Conservation (phyloP, 2,329 filamentous ascomycete genomes). For the Ceratocystis destructans region DNA sequence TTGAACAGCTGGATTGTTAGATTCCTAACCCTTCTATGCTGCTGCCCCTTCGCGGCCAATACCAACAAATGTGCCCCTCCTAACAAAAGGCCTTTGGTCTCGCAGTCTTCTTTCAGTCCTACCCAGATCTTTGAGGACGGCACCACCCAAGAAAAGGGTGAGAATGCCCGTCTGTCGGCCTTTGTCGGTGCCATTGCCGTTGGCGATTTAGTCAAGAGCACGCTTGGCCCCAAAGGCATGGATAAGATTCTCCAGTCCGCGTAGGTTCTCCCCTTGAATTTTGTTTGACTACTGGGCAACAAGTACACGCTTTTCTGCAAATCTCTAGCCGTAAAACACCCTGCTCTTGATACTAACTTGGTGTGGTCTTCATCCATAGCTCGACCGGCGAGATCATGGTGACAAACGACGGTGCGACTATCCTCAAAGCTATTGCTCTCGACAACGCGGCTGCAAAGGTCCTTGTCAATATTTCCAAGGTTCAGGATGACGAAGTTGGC, state of each 20-base stretch:
- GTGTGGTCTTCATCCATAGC: conserved; percentile 30
- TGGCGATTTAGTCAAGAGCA: conserved; percentile 93
- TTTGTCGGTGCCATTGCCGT: conserved; percentile 98
- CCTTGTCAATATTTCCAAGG: conserved; percentile 97
- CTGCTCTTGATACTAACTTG: not conserved
- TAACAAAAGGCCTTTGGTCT: conserved; percentile 8
- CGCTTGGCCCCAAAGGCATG: conserved; percentile 94
- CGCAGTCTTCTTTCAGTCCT: conserved; percentile 54
- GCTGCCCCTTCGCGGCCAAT: not conserved
- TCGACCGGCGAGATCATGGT: conserved; percentile 97
- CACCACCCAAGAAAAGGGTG: conserved; percentile 93
- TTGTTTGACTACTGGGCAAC: too few species aligned
- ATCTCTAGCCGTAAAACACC: not conserved
- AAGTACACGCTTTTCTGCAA: too few species aligned
- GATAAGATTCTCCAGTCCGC: conserved; percentile 96
- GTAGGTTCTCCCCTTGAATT: conserved; percentile 37
- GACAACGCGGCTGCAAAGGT: conserved; percentile 98
- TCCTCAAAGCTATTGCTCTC: conserved; percentile 93
- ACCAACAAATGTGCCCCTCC: conserved; percentile 15
- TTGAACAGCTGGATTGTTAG: not conserved
- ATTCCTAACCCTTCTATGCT: not conserved
- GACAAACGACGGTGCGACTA: conserved; percentile 96
- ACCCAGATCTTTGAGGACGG: conserved; percentile 98
- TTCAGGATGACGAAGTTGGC: conserved; percentile 96
- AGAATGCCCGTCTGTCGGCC: conserved; percentile 96